A percentile compares a stretch with the other conserved stretches of the same genome.
Evolutionary conservation across 805 yeast species (phyloP).

Genomic region (Metschnikowia drakensbergensis): DNA sequence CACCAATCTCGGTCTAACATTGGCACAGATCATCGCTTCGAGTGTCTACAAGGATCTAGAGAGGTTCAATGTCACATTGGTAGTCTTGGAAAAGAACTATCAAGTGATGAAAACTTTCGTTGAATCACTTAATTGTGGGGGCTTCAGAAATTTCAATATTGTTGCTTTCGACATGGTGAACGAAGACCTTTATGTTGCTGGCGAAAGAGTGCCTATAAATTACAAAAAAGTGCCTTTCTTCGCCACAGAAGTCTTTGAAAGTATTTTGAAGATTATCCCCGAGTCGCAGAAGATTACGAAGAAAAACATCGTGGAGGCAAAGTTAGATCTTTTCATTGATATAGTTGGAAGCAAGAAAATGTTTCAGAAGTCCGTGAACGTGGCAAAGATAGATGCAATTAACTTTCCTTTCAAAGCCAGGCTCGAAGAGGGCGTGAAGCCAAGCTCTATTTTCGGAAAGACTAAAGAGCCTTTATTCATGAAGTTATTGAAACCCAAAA

Average conservation of each 20-base stretch:
- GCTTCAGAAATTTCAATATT: slow-evolving; percentile 21
- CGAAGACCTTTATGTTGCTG: slow-evolving; percentile 33
- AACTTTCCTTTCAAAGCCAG: slow-evolving; percentile 27
- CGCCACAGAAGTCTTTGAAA: slow-evolving; percentile 35
- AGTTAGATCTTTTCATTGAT: slow-evolving; percentile 37
- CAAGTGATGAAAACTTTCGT: slow-evolving; percentile 22
- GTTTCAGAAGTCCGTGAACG: slow-evolving; percentile 30
- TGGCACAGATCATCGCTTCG: slow-evolving; percentile 32
- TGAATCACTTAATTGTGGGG: slow-evolving; percentile 17
- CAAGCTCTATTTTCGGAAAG: slow-evolving; percentile 22
- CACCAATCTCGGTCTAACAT: slow-evolving; percentile 34
- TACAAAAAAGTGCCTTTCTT: slow-evolving; percentile 38
- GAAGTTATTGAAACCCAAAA: slow-evolving; percentile 37
- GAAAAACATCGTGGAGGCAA: slow-evolving; percentile 23
- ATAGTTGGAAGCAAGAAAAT: slow-evolving; percentile 37
- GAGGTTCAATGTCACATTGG: slow-evolving; percentile 28
- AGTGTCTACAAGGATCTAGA: slow-evolving; percentile 24
- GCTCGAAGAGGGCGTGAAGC: slow-evolving; percentile 10
- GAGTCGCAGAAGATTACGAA: slow-evolving; percentile 18
- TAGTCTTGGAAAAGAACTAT: slow-evolving; percentile 24
- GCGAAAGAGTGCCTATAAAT: slow-evolving; percentile 31
- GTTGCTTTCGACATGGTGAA: slow-evolving; percentile 33
- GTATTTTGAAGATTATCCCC: slow-evolving; percentile 25
- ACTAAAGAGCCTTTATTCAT: slow-evolving; percentile 31
- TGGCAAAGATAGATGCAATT: slow-evolving; percentile 27